Base-by-base conservation (phyloP, 2,329 filamentous ascomycete genomes). In the Cryoendolithus antarcticus region DNA sequence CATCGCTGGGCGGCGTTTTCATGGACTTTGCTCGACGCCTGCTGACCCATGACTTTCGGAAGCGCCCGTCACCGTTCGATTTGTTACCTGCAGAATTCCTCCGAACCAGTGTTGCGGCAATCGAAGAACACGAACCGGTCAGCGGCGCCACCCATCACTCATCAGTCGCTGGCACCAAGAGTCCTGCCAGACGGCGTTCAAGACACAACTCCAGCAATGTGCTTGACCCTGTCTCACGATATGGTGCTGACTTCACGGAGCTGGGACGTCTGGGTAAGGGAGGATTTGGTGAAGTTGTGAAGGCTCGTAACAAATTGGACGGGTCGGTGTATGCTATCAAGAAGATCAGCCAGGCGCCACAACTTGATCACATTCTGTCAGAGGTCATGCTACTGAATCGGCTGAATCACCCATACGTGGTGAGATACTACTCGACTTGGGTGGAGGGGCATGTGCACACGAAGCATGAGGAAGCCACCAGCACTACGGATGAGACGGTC, bases 351-450 rank as follows among this genome's bases (percentile, higher is more conserved):
- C 84, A 91, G 49, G 72, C 79, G 8, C 68, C 71, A 4, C 54
- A 72, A 42, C 84, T 82, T 42, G 88, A 82, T 1, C 83, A 94
- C 55, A 79, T 88, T 9, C 59, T 89, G 19, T 86, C 83, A 39
- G 84, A 91, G 59, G 89, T 95, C 31, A 81, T 88, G 57, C 65
- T 96, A 6, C 69, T 98, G 10, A 93, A 89, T n/a, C 77, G 86
- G 43, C 72, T 98, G 41, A 95, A 93, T 52, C 89, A 96, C 59
- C 88, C 88, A 3, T 78, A 78, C 49, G 75, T 82, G 11, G 86
- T 95, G 42, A 78, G 91, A 34, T 98, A 98, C 59, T 95, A 88
- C 61, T 88, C 86, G 39, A 88, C 91, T 2, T 98, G 91, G 91
- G 75, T 91, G 1, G 89, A 96, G 58, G 40, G 38, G 13, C 38